Base-by-base conservation (phyloP, 768 basidiomycete species). In the Xerocomus brunneocitrinus region DNA sequence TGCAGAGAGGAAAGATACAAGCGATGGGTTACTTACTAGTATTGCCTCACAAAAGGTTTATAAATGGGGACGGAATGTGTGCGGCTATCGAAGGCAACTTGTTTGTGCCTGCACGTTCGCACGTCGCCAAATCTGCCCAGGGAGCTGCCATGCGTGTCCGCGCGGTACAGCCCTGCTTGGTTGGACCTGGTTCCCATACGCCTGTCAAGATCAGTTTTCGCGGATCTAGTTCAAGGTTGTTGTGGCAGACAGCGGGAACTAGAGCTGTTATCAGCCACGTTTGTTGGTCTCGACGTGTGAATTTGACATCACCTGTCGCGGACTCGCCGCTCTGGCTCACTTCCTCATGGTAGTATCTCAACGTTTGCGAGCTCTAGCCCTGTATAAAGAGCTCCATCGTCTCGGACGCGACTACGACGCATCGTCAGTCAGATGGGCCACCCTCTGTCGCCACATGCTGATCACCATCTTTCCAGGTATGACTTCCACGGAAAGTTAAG, bases 381-480 rank as follows among this genome's bases (percentile, higher is more conserved):
- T 92, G 30, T 93, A 92, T 74, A 93, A 91, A 64, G 88, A 91
- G 63, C 78, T 93, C 8, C 83, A 86, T 58, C 76, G 87, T 52
- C 79, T 93, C 1, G 89, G 90, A 4, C 77, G 85, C 54, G 89
- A 92, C 44, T 91, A 91, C 58, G 90, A 93, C 64, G 83, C 88
- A 43, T 79, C 80, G 90, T 91, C 62, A 68, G 83, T 78, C 48
- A 34, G 43, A 24, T n/a, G 35, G 32, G 32, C 12, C 12, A 44
- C 10, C 4, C 52, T 57, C 42, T 57, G 52, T 58, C 38, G 25
- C 45, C 34, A 41, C 45, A 48, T 52, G 14, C 53, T 46, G n/a
- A 60, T 3, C n/a, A 19, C 2, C 36, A n/a, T 35, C 34, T 24
- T 31, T 24, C 50, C 66, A 89, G 90, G 43, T 92, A 92, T 62